Conservation (phyloP, 495 filamentous ascomycete genomes). For the Penicillium simplicissimum region DNA sequence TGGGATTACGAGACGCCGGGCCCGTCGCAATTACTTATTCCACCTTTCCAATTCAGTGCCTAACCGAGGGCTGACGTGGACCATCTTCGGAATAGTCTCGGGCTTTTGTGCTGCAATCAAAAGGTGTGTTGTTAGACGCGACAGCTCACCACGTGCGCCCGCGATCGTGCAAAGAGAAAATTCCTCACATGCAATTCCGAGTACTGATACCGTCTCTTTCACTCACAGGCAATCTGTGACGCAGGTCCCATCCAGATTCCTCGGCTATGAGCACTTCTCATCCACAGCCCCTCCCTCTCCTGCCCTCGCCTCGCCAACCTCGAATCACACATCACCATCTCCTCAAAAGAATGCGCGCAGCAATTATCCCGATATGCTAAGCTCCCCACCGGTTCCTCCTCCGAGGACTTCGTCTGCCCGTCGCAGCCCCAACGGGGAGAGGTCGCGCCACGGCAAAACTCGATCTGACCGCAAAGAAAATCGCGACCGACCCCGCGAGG, state of each 20-base stretch:
- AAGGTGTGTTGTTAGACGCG: slow-evolving; percentile 23
- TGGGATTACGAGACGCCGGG: slow-evolving; percentile 25
- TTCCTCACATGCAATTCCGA: not conserved
- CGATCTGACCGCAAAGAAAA: slow-evolving; percentile 34
- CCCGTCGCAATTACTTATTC: slow-evolving; percentile 16
- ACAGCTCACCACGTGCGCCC: slow-evolving; percentile 9
- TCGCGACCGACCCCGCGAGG: slow-evolving; percentile 33
- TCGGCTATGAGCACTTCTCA: slow-evolving; percentile 48
- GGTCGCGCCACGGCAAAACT: slow-evolving; percentile 40
- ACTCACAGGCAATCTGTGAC: slow-evolving; percentile 29
- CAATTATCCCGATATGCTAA: slow-evolving; percentile 42
- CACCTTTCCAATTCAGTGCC: not conserved
- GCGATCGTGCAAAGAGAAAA: not conserved
- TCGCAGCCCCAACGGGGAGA: slow-evolving; percentile 39
- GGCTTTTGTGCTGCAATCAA: slow-evolving; percentile 15
- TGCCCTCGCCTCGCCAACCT: slow-evolving; percentile 35
- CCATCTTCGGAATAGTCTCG: slow-evolving; percentile 15
- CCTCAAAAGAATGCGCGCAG: slow-evolving; percentile 38
- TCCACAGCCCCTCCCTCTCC: slow-evolving; percentile 39
- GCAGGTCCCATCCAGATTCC: slow-evolving; percentile 37
- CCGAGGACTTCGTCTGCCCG: slow-evolving; percentile 48
- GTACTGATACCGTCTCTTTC: slow-evolving; percentile 26
- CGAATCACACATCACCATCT: slow-evolving; percentile 31
- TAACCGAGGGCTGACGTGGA: slow-evolving; percentile 14
- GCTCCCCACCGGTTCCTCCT: slow-evolving; percentile 43